A percentile compares a stretch with the other conserved stretches of the same genome.
phyloP scores from a whole-genome alignment of 129 eudicot species.

The Pulicaria dysenterica region DNA sequence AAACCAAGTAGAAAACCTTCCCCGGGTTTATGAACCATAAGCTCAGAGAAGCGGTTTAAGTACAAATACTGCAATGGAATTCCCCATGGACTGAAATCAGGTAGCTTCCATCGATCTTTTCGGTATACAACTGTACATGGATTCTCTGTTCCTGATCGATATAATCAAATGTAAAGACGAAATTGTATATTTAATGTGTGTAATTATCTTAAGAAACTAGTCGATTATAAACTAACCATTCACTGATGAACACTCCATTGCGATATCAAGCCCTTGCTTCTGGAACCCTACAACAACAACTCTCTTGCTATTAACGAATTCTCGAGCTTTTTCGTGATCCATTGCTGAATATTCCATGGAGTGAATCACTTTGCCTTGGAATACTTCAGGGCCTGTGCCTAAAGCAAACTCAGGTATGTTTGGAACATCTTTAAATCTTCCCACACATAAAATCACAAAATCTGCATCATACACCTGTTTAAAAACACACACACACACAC shows the following conservation, averaged over 20 bases:
- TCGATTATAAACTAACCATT: constrained; percentile 42
- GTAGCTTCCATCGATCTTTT: constrained; percentile 53
- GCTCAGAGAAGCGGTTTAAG: constrained; percentile 63
- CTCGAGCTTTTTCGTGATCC: constrained; percentile 42
- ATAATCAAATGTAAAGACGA: background rate
- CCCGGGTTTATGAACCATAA: constrained; percentile 67
- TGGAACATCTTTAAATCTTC: constrained; percentile 67
- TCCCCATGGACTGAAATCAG: constrained; percentile 71
- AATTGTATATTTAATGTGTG: no score
- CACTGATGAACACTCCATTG: constrained; percentile 49
- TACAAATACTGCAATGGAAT: constrained; percentile 43
- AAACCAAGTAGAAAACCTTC: constrained; percentile 51
- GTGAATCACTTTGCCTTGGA: constrained; percentile 56
- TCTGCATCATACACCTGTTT: constrained; percentile 52
- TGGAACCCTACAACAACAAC: constrained; percentile 59
- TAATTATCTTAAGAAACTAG: no score
- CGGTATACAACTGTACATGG: constrained; percentile 63
- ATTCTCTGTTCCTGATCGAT: constrained; percentile 47
- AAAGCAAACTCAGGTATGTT: constrained; percentile 51
- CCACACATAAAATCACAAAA: constrained; percentile 66
- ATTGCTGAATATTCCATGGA: constrained; percentile 59
- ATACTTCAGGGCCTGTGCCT: constrained; percentile 51
- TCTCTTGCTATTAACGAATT: constrained; percentile 46
- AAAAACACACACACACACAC: background rate
- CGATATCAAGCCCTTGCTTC: constrained; percentile 67